These are phyloP conservation scores for Suillus plorans DNA, from an alignment of 768 basidiomycete genomes.

Conservation along the genomic window DNA sequence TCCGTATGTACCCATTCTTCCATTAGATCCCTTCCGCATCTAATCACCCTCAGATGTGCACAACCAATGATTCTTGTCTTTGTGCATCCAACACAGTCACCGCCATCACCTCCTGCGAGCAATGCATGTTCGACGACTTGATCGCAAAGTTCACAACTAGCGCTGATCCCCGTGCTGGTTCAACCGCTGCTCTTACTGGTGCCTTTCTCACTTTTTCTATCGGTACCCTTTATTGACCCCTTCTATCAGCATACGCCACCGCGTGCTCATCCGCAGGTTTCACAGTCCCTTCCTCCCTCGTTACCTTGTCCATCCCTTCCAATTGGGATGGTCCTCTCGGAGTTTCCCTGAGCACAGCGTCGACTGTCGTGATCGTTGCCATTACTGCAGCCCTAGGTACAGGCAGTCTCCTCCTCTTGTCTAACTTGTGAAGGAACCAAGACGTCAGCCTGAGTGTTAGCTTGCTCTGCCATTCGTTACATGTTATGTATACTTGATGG, in stretches of 20 bases:
- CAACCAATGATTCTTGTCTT: slow-evolving; percentile 48
- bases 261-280: slow-evolving; percentile 44
- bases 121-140: slow-evolving; percentile 63
- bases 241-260: slow-evolving; percentile 49
- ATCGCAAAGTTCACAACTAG: slow-evolving; percentile 48
- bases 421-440: slow-evolving; percentile 41
- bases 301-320: slow-evolving; percentile 44
- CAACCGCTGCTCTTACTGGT: slow-evolving; percentile 60
- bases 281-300: slow-evolving; percentile 37
- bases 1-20: slow-evolving; percentile 16
- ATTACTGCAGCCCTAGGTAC: slow-evolving; percentile 47
- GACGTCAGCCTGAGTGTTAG: too few relatives aligned
- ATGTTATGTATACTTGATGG: background rate
- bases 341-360: slow-evolving; percentile 42
- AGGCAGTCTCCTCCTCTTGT: slow-evolving; percentile 50
- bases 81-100: slow-evolving; percentile 46
- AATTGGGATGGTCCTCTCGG: slow-evolving; percentile 64
- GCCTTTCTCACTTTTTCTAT: slow-evolving; percentile 16
- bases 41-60: slow-evolving; percentile 43
- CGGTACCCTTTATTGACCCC: slow-evolving; percentile 10
- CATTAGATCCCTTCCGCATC: background rate
- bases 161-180: slow-evolving; percentile 57
- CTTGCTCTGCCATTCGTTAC: too few relatives aligned
- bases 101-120: slow-evolving; percentile 53
- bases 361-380: slow-evolving; percentile 44